Conservation (phyloP, 208 protist genomes). For the Herpetomonas tarakana region DNA sequence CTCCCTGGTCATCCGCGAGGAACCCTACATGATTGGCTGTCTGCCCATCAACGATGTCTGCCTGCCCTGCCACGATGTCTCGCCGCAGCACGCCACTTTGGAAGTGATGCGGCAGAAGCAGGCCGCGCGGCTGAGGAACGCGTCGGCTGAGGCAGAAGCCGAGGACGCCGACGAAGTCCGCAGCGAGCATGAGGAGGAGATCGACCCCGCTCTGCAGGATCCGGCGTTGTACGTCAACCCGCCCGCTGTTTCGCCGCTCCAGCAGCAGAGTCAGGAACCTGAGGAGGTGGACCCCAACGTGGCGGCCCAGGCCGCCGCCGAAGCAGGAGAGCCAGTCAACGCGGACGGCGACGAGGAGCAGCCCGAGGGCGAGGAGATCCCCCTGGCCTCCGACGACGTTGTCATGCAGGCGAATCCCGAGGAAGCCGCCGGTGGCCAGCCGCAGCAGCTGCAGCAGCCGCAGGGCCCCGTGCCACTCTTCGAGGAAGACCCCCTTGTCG, state of each 20-base stretch:
- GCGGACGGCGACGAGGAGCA: constrained; percentile 16
- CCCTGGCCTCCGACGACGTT: neutral
- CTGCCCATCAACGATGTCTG: constrained; percentile 24
- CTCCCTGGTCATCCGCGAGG: constrained; percentile 59
- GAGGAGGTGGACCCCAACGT: constrained; percentile 12
- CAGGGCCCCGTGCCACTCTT: neutral
- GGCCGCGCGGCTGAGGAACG: constrained; percentile 3
- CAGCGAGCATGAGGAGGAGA: neutral
- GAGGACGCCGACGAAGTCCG: constrained; percentile 1
- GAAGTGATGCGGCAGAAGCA: constrained; percentile 56
- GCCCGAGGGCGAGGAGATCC: constrained; percentile 3
- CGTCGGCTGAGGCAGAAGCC: neutral
- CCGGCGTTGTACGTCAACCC: neutral
- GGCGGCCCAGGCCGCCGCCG: constrained; percentile 1
- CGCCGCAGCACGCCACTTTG: constrained; percentile 45
- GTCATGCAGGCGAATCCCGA: neutral
- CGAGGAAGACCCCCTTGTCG: constrained; percentile 41
- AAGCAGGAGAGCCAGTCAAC: no score
- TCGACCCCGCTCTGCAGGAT: neutral
- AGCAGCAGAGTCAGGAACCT: neutral
- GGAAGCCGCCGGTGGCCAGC: no score
- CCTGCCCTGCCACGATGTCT: constrained; percentile 38
- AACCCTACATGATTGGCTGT: constrained; percentile 67
- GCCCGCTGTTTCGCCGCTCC: neutral
- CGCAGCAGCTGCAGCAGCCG: neutral